Evolutionary conservation across 805 yeast species (phyloP), one percentile per base, ranked within the genome.

Genomic region (Starmerella riodocensis): DNA sequence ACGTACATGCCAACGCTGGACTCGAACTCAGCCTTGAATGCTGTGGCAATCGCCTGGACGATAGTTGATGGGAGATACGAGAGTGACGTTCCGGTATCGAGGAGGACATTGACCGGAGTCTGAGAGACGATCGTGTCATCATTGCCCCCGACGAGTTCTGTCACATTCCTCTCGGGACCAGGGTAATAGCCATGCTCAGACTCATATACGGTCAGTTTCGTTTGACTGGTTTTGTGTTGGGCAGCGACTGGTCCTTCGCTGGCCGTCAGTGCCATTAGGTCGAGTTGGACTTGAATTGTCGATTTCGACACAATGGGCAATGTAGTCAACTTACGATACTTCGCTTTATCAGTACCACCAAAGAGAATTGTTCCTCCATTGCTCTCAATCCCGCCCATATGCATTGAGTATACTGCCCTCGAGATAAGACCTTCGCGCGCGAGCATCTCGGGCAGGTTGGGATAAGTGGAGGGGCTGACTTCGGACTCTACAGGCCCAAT

Each of bases 291-390:
- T 16, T 48, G 29, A n/a, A 48, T 32, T 4, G 52, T 43, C 4
- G 47, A 32, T 22, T 45, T 42, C 7, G 45, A 44, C 20, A 34
- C 41, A n/a, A 54, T 35, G 3, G 78, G 76, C 6, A 77, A 54
- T 1, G 72, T 58, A 24, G 63, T 55, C 27, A 76, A 54, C 23
- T 55, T 46, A 13, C 79, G 78, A 51, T 71, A 76, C 55, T 77
- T 78, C 28, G 71, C 66, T 43, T 68, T 70, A 52, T 79, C 88
- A 21, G 75, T 67, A 23, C 77, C 91, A 34, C 91, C 88, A 61
- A 80, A 80, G 35, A 79, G 55, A 17, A 79, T 62, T n/a, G 66
- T 58, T 5, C 84, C 86, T 1, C 61, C 44, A 4, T 46, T 40
- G 27, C 60, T 51, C 4, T 45, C 47, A 17, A 54, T 49, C 3